Evolutionary conservation across 177 flowering plant genomes (phyloP), one percentile per base, ranked within the genome.

Genomic region (Vitis hybrid): DNA sequence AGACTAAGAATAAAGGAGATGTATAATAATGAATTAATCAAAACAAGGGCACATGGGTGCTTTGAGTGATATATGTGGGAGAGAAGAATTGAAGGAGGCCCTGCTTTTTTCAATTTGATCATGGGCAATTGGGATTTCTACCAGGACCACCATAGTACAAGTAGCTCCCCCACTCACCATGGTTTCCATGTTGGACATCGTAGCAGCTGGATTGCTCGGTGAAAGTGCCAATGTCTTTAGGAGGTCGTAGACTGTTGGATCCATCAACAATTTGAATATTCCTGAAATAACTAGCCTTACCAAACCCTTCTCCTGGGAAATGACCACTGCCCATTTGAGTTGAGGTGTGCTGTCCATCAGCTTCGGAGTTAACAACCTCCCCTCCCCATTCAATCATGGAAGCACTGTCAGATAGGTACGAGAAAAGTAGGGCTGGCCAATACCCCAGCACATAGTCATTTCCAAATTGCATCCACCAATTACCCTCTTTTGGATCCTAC

Each of bases 261-360:
- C n/a, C 59, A 68, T 80, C 81, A 16, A 80, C 70, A 11, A 62
- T 27, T 4, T 56, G 68, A 49, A 80, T 46, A 18, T 70, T 71
- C 35, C 70, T 66, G 70, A 76, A 64, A 51, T 73, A 76, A 63
- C 70, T 61, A 13, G 79, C 52, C 54, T 71, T 69, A 3, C 77
- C 70, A 52, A 71, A 82, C 21, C 82, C 81, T 70, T 79, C 81
- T 8, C 52, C 65, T 0, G 85, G 72, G 49, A 79, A 82, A 73
- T 75, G 81, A 14, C 85, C 85, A 50, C 83, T 82, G 9, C 85
- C 85, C 85, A 80, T 80, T 48, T 80, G 75, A 1, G 83, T 82
- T 5, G 69, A 32, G 11, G 80, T 77, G 77, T 80, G 81, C 32
- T 64, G 66, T 4, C 78, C 76, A 6, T 71, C 70, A 4, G 74